Percentiles rank a stretch among this genome's conserved stretches.
phyloP scores from a whole-genome alignment of 2,329 filamentous ascomycete genomes.

The Ophiocordyceps camponoti-rufipedis region DNA sequence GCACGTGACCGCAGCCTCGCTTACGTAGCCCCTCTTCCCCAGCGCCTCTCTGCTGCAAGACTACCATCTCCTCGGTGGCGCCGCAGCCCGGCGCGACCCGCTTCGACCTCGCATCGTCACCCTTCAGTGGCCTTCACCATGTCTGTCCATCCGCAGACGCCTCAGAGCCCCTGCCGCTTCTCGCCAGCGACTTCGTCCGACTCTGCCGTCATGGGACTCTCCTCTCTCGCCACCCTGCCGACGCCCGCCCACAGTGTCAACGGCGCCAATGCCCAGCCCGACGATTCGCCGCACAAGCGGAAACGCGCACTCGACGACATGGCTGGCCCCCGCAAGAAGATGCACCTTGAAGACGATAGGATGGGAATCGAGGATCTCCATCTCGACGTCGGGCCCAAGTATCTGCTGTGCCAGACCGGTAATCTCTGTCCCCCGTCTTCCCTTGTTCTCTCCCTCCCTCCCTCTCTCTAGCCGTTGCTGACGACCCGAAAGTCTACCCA shows the following conservation, averaged over 20 bases:
- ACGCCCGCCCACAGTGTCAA: constrained; percentile 46
- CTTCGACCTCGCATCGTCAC: constrained; percentile 4
- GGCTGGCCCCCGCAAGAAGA: constrained; percentile 41
- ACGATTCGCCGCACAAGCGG: constrained; percentile 40
- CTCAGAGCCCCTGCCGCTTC: constrained; percentile 47
- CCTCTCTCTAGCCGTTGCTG: constrained; percentile 24
- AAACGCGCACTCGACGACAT: constrained; percentile 41
- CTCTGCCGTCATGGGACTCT: constrained; percentile 25
- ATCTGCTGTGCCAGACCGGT: constrained; percentile 48
- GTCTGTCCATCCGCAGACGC: constrained; percentile 50
- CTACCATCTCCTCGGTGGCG: constrained; percentile 3
- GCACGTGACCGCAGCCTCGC: not conserved
- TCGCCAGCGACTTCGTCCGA: constrained; percentile 36
- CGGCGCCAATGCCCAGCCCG: constrained; percentile 28
- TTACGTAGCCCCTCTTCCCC: not conserved
- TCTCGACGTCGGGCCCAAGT: constrained; percentile 47
- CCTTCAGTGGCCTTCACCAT: constrained; percentile 22
- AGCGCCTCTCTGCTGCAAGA: not conserved
- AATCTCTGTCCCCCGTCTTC: constrained; percentile 15
- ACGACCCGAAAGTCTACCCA: constrained; percentile 24
- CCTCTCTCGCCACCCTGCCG: constrained; percentile 33
- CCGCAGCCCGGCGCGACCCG: constrained; percentile 11
- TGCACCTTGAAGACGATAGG: constrained; percentile 41
- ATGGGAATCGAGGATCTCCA: constrained; percentile 46
- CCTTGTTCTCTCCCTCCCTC: constrained; percentile 5